These are phyloP conservation scores for Colletotrichum spinosum DNA, from an alignment of 2,329 filamentous ascomycete species.

Conservation along the genomic window DNA sequence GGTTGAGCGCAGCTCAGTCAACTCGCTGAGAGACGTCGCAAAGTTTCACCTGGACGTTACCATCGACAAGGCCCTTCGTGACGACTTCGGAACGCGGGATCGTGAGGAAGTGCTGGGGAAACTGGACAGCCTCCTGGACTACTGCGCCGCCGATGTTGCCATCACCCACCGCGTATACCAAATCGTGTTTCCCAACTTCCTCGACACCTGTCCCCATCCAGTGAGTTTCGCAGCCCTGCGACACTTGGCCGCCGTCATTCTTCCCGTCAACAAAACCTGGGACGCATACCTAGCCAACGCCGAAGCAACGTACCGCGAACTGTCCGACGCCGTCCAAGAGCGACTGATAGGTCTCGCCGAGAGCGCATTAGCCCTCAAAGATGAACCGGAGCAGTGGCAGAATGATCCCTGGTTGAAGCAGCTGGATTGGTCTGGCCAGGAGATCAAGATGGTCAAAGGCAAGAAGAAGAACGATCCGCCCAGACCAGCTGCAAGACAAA, in stretches of 20 bases:
- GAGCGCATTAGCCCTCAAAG: slow-evolving; percentile 80
- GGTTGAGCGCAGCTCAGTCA: slow-evolving; percentile 94
- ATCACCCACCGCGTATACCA: slow-evolving; percentile 96
- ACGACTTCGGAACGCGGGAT: slow-evolving; percentile 88
- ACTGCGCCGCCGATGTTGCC: slow-evolving; percentile 93
- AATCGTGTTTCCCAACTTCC: slow-evolving; percentile 90
- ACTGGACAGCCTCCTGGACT: slow-evolving; percentile 87
- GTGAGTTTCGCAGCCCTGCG: slow-evolving; percentile 96
- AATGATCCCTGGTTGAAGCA: slow-evolving; percentile 93
- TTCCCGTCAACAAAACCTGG: slow-evolving; percentile 92
- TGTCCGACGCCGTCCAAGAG: slow-evolving; percentile 82
- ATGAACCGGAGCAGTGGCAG: slow-evolving; percentile 74
- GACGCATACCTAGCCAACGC: slow-evolving; percentile 84
- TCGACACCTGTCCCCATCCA: slow-evolving; percentile 92
- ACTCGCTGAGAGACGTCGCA: slow-evolving; percentile 94
- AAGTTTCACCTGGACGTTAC: slow-evolving; percentile 94
- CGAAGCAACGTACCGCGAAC: slow-evolving; percentile 83
- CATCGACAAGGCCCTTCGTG: slow-evolving; percentile 88
- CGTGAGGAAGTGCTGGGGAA: slow-evolving; percentile 76
- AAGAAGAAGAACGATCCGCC: slow-evolving; percentile 88
- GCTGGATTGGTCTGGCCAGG: slow-evolving; percentile 95
- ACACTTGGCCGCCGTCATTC: slow-evolving; percentile 91
- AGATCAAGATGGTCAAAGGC: slow-evolving; percentile 89
- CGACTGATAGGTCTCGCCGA: slow-evolving; percentile 80
- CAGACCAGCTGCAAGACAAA: slow-evolving; percentile 83